Conservation (phyloP, 1,284 basidiomycete species). For the Sphaerobolus stellatus region DNA sequence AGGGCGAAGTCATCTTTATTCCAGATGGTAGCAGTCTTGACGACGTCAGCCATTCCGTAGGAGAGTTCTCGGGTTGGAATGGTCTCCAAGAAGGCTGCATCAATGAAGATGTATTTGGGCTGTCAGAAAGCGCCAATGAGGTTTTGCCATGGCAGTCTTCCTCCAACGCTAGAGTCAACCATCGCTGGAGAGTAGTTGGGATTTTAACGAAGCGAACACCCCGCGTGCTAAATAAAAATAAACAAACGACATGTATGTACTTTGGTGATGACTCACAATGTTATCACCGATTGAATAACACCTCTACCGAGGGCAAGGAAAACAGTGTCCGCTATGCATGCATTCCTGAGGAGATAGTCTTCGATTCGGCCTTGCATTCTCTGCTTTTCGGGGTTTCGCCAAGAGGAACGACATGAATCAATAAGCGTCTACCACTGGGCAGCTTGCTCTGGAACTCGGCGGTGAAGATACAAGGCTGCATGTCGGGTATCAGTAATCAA, state of each 20-base stretch:
- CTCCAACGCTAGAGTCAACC: constrained; percentile 98
- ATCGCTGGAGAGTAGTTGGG: constrained; percentile 93
- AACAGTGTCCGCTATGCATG: constrained; percentile 92
- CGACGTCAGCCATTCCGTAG: constrained; percentile 98
- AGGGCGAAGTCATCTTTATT: constrained; percentile 82
- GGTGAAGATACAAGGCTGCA: constrained; percentile 78
- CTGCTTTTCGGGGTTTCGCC: constrained; percentile 93
- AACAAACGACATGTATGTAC: too few relatives aligned
- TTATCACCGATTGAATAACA: constrained; percentile 96
- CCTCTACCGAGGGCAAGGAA: constrained; percentile 94
- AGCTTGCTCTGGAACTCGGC: constrained; percentile 56
- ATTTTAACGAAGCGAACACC: constrained; percentile 94
- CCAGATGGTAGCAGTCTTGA: constrained; percentile 99
- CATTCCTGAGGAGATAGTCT: constrained; percentile 87
- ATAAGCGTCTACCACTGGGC: constrained; percentile 52
- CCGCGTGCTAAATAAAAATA: constrained; percentile 63
- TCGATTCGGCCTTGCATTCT: constrained; percentile 93
- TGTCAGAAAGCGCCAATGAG: constrained; percentile 99
- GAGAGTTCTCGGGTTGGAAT: constrained; percentile 92
- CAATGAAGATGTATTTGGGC: constrained; percentile 97
- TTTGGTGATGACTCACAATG: too few relatives aligned
- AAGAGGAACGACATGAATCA: constrained; percentile 80
- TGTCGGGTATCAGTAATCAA: constrained; percentile 93
- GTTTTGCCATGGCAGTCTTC: constrained; percentile 99
- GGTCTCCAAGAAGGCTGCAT: constrained; percentile 93